phyloP scores from a whole-genome alignment of 2,329 filamentous ascomycete genomes.

The Colletotrichum tofieldiae region DNA sequence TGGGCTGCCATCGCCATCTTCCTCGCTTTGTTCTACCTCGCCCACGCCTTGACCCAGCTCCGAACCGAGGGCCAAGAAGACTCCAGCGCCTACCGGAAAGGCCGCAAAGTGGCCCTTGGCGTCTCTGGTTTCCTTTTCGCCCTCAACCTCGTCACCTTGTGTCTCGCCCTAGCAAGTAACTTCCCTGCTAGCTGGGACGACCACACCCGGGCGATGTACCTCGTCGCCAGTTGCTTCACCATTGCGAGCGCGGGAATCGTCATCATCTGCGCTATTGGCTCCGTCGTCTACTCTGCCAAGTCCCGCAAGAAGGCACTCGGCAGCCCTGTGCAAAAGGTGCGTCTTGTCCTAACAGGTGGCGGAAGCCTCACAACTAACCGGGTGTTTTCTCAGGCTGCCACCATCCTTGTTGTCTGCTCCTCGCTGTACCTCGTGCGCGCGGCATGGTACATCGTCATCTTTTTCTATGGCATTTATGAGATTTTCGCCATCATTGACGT shows the following conservation, averaged over 20 bases:
- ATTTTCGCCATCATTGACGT: background rate
- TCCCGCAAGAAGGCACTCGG: conserved; percentile 5
- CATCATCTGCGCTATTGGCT: background rate
- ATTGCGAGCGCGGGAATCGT: background rate
- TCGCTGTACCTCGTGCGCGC: conserved; percentile 12
- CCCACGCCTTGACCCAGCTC: conserved; percentile 22
- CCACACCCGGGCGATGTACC: background rate
- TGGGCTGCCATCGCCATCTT: background rate
- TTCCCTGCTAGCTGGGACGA: background rate
- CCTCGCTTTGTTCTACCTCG: conserved; percentile 26
- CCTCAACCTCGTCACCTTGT: background rate
- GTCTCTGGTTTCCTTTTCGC: background rate
- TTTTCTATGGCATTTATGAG: background rate
- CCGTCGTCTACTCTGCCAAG: conserved; percentile 11
- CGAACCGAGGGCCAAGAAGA: background rate
- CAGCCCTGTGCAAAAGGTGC: conserved; percentile 12
- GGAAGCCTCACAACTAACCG: background rate
- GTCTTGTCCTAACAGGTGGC: background rate
- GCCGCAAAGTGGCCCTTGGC: background rate
- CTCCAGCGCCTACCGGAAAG: background rate
- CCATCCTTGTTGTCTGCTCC: background rate
- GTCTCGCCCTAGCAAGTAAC: background rate
- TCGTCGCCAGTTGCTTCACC: background rate
- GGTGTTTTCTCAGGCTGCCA: background rate
- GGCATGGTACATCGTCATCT: background rate